Percentiles rank a stretch among this genome's conserved stretches.
Conservation (phyloP, 352 stramenopile species). For the Pythium pyrilobum region DNA sequence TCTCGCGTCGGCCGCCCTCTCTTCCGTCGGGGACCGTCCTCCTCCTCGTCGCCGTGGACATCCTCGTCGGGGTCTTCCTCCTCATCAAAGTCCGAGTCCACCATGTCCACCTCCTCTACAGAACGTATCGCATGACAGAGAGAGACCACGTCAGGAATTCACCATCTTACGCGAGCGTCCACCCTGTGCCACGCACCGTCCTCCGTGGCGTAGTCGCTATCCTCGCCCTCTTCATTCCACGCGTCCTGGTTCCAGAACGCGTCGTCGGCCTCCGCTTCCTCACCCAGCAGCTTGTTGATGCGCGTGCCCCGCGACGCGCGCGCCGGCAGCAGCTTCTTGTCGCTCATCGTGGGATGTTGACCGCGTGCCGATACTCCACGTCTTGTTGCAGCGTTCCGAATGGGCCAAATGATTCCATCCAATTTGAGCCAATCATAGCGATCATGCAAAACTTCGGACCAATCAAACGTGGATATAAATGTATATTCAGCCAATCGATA, state of each 20-base stretch:
- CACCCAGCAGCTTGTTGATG: conserved; percentile 81
- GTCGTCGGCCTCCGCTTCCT: conserved; percentile 83
- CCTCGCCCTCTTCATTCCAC: conserved; percentile 79
- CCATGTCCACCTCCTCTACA: conserved; percentile 83
- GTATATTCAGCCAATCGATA: conserved; percentile 8
- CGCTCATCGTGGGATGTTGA: background rate
- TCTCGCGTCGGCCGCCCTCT: conserved; percentile 3
- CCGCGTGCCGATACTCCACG: too few relatives aligned
- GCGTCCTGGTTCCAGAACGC: conserved; percentile 85
- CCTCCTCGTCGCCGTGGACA: conserved; percentile 67
- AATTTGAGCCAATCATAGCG: background rate
- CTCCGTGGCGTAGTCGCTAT: conserved; percentile 87
- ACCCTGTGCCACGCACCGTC: conserved; percentile 40
- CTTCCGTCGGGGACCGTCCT: conserved; percentile 27
- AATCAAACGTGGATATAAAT: background rate
- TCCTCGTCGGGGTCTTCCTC: conserved; percentile 79
- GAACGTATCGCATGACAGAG: background rate
- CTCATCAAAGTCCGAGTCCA: conserved; percentile 87
- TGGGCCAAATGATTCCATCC: background rate
- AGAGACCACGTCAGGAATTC: too few relatives aligned
- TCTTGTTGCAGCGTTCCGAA: too few relatives aligned
- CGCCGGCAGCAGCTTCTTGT: conserved; percentile 34
- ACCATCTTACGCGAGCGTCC: background rate
- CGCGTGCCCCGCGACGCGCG: conserved; percentile 64
- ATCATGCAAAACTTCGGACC: too few relatives aligned